Base-by-base conservation (phyloP, 495 filamentous ascomycete species). In the Pseudomonodictys pantanalensis region DNA sequence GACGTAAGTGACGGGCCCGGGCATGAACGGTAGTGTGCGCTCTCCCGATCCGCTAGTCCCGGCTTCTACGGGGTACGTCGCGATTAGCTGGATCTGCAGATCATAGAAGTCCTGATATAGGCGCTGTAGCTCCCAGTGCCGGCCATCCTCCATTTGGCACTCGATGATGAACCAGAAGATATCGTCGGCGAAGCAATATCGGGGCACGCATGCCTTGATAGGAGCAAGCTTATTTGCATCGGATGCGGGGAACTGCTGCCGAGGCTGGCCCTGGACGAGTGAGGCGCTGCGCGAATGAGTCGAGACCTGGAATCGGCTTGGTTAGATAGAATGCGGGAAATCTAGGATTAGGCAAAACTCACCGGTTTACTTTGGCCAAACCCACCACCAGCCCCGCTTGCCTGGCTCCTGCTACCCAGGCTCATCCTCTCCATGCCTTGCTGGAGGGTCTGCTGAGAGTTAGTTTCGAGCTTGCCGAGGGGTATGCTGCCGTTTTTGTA, bases 81-180 rank as follows among this genome's bases (percentile, higher is more conserved):
- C 92, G 42, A 98, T 79, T 5, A 98, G 86, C 17, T 89, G 86
- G 70, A 97, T 97, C 72, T 98, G 93, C 74, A 97, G 95, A 69
- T 97, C 93, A 73, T 97, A 98, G 70, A 98, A 98, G 71, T 98
- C 95, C 69, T 96, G 90, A 68, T 98, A 98, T 68, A 91, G 93
- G 46, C 93, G 83, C 47, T 89, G 90, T 41, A 98, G 75, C 69
- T 95, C 91, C 91, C 92, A 97, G 66, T 88, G 86, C 42, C 87
- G 83, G 33, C 91, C 92, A 70, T 97, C 91, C 62, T 96, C 91
- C 76, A 98, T 85, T 64, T 84, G 78, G 24, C 88, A 90, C 68
- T 97, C 92, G 54, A 98, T 90, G 50, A 96, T 88, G 70, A 97
- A 98, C 91, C 93, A 97, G 71, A 97, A 98, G 65, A 96, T 96